phyloP scores from a whole-genome alignment of 345 rosid genomes.

The Excoecaria agallocha region DNA sequence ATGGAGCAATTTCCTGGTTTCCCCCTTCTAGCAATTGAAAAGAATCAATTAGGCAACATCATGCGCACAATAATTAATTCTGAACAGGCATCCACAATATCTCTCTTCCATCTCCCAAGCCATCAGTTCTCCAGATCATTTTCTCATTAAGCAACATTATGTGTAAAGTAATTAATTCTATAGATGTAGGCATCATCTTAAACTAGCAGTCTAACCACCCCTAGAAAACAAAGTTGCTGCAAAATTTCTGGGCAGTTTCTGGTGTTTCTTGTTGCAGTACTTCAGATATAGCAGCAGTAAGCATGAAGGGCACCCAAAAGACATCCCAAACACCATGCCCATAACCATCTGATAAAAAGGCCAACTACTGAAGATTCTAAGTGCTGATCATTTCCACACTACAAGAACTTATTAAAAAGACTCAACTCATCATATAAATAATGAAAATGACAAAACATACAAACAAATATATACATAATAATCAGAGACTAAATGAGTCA shows the following conservation, averaged over 20 bases:
- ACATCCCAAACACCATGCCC: not conserved
- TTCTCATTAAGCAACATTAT: not conserved
- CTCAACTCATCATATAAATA: conserved; percentile 11
- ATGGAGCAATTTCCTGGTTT: not conserved
- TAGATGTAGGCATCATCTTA: not conserved
- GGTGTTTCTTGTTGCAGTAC: not conserved
- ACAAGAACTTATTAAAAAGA: not conserved
- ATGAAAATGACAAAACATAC: not conserved
- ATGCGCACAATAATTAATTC: too few species aligned
- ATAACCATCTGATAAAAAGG: conserved; percentile 1
- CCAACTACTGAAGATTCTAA: not conserved
- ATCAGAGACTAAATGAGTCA: conserved; percentile 14
- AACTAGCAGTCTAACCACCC: not conserved
- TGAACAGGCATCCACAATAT: not conserved
- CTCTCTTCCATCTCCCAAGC: not conserved
- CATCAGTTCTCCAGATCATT: not conserved
- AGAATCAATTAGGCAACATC: too few species aligned
- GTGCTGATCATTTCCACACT: conserved; percentile 7
- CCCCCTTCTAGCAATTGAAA: not conserved
- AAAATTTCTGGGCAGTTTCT: not conserved
- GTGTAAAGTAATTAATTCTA: not conserved
- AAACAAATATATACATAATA: not conserved
- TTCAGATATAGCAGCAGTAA: not conserved
- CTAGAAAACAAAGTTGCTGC: not conserved
- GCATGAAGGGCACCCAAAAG: not conserved